Base-by-base conservation (phyloP, 1,284 basidiomycete genomes). In the Boletus sp. region DNA sequence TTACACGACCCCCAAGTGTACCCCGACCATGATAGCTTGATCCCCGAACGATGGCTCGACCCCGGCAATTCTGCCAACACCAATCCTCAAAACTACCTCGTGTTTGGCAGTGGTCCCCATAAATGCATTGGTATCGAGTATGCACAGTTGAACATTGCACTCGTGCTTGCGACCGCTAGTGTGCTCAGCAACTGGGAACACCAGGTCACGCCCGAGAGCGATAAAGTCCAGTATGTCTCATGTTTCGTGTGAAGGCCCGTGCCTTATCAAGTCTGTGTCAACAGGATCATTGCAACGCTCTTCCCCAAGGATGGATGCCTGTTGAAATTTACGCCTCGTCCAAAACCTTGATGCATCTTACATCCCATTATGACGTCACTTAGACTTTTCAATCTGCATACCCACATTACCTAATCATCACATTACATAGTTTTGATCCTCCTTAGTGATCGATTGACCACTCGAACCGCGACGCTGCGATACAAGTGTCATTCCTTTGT, bases 91-190 rank as follows among this genome's bases (percentile, higher is more conserved):
- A 97, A 98, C 80, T 99, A 94, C 76, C 87, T 99, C 65, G 94
- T 98, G 31, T 99, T 96, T 76, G 97, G 97, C 59, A 89, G 86
- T 65, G 97, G 97, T 13, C 94, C 96, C 55, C 95, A 97, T 79
- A 89, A 88, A 72, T 98, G 96, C 78, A 96, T 98, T 65, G 97
- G 94, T 43, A 74, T 94, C 60, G 94, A 97, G 76, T 98, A 99
- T 75, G 95, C 95, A 46, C 85, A 85, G 68, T 90, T 95, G 88
- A 97, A 98, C 77, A 93, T 98, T 58, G 90, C 86, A 2, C 83
- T 96, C 27, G 89, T 92, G 6, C 81, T 98, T 31, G 95, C 91
- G 10, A 89, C 88, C n/a, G 96, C 96, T 0, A 85, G 86, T 53
- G 84, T 89, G 52, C 79, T 90, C 72, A 87, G 96, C 81, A 83